These are phyloP conservation scores for Chalara sp. DNA, from an alignment of 2,329 filamentous ascomycete genomes.

Conservation along the genomic window DNA sequence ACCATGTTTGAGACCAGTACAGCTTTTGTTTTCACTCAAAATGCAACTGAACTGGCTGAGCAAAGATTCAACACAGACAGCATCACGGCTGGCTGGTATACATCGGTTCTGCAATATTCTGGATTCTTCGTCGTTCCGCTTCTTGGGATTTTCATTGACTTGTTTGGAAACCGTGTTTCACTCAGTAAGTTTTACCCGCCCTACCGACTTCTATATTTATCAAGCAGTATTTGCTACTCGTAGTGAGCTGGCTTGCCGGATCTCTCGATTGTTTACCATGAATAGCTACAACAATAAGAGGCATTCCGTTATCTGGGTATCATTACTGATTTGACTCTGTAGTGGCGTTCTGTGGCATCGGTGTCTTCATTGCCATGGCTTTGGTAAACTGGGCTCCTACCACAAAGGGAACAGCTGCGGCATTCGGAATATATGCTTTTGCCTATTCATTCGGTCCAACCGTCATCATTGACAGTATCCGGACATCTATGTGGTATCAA, in stretches of 20 bases:
- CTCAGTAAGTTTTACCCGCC: too few relatives aligned
- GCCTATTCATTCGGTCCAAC: constrained; percentile 49
- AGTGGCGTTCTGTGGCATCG: constrained; percentile 38
- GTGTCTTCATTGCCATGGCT: constrained; percentile 46
- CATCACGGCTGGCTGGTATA: constrained; percentile 54
- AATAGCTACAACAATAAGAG: constrained; percentile 18
- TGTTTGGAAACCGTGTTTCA: too few relatives aligned
- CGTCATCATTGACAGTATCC: constrained; percentile 52
- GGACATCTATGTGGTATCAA: constrained; percentile 52
- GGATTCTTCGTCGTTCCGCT: constrained; percentile 6
- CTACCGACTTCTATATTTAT: too few relatives aligned
- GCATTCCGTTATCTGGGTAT: constrained; percentile 18
- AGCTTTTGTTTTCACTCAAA: constrained; percentile 46
- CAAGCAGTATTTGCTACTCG: too few relatives aligned
- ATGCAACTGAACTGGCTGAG: constrained; percentile 55
- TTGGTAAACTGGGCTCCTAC: constrained; percentile 45
- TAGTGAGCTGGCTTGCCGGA: constrained; percentile 6
- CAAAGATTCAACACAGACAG: constrained; percentile 49
- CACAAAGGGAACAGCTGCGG: constrained; percentile 45
- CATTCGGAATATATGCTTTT: constrained; percentile 53
- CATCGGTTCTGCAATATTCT: constrained; percentile 46
- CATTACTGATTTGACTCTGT: constrained; percentile 52
- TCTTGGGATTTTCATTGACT: too few relatives aligned
- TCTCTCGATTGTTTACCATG: constrained; percentile 3
- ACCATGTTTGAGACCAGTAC: constrained; percentile 53